Evolutionary conservation across 257 asterid species (phyloP).

Genomic region (Primulina huaijiensis): DNA sequence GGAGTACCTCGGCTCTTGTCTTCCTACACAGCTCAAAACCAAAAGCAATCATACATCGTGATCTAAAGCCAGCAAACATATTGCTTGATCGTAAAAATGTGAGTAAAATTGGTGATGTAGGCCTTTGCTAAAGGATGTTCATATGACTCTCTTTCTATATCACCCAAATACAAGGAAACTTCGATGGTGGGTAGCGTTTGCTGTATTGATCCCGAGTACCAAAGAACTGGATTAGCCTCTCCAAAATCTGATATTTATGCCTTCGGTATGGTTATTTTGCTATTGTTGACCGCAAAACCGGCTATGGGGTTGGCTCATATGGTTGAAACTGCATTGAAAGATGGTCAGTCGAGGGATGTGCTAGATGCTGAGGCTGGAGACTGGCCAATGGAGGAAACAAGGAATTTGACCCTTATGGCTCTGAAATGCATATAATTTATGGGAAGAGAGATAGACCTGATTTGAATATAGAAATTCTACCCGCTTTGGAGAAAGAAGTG

Average conservation of each 20-base stretch:
- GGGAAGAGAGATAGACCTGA: slow-evolving; percentile 72
- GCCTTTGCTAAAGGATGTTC: slow-evolving; percentile 63
- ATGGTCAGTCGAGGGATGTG: slow-evolving; percentile 34
- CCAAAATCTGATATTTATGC: slow-evolving; percentile 78
- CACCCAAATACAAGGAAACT: slow-evolving; percentile 39
- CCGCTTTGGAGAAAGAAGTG: slow-evolving; percentile 49
- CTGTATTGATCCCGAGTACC: slow-evolving; percentile 92
- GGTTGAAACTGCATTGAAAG: slow-evolving; percentile 59
- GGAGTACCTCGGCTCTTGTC: slow-evolving; percentile 81
- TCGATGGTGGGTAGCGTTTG: slow-evolving; percentile 68
- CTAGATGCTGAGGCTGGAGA: slow-evolving; percentile 58
- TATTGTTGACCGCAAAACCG: slow-evolving; percentile 70
- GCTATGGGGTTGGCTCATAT: slow-evolving; percentile 57
- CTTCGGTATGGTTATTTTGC: slow-evolving; percentile 71
- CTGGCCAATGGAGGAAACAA: slow-evolving; percentile 77
- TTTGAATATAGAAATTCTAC: slow-evolving; percentile 52
- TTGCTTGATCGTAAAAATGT: slow-evolving; percentile 70
- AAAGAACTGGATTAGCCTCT: slow-evolving; percentile 64
- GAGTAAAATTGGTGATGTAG: slow-evolving; percentile 87
- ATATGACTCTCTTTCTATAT: slow-evolving; percentile 34
- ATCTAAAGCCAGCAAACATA: slow-evolving; percentile 87
- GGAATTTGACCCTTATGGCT: slow-evolving; percentile 50
- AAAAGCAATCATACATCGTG: slow-evolving; percentile 73
- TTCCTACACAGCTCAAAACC: slow-evolving; percentile 80
- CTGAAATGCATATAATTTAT: slow-evolving; percentile 70